phyloP scores from a whole-genome alignment of 257 asterid genomes.

The Primulina tabacum region DNA sequence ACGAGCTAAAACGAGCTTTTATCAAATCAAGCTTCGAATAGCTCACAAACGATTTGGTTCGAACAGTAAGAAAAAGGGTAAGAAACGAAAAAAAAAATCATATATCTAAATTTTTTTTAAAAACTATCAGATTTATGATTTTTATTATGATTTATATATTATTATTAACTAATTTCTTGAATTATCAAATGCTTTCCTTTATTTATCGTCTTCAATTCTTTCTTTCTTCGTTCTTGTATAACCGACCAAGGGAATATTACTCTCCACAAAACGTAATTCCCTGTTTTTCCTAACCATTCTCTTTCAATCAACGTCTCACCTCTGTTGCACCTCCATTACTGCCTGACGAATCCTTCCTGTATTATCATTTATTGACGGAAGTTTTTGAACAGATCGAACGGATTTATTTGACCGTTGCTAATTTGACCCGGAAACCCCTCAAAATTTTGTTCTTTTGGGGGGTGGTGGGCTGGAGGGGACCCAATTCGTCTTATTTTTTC shows the following conservation, averaged over 20 bases:
- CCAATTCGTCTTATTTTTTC: neutral
- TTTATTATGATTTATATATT: no score
- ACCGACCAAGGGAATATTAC: neutral
- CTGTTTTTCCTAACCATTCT: neutral
- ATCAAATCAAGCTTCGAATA: no score
- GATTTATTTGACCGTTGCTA: neutral
- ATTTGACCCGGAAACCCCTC: neutral
- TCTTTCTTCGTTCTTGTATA: neutral
- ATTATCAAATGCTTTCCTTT: no score
- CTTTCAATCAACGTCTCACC: neutral
- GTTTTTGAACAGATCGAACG: neutral
- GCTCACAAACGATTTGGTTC: no score
- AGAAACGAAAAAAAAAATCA: no score
- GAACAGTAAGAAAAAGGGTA: no score
- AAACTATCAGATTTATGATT: no score
- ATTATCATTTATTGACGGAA: no score
- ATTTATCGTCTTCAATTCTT: no score
- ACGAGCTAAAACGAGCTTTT: no score
- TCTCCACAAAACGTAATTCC: neutral
- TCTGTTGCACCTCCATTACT: neutral
- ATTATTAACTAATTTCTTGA: no score
- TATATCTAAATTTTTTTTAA: no score
- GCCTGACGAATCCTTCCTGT: neutral
- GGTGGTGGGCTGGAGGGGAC: neutral
- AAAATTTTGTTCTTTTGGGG: neutral